Conservation (phyloP, 371 early-diverging fungal genomes). For the Actinomortierella ambigua region DNA sequence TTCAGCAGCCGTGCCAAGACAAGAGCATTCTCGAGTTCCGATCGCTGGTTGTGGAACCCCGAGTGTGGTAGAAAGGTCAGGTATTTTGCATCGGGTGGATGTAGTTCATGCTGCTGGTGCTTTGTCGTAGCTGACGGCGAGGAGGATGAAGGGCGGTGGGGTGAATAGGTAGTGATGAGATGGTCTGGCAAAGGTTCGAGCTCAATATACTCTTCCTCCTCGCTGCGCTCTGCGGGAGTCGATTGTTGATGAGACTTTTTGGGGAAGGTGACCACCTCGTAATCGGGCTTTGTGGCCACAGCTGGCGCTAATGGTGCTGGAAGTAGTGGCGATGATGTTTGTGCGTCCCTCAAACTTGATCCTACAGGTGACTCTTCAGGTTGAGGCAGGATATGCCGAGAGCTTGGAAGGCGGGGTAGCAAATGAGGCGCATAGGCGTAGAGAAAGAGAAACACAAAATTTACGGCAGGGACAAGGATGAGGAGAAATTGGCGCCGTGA, state of each 20-base stretch:
- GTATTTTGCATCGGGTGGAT: constrained; percentile 36
- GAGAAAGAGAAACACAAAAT: constrained; percentile 30
- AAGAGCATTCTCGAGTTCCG: constrained; percentile 64
- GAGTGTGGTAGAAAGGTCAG: constrained; percentile 60
- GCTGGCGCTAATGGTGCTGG: background rate
- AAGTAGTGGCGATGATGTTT: background rate
- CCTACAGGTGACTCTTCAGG: constrained; percentile 6
- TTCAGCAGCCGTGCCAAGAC: constrained; percentile 58
- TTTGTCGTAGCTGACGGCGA: background rate
- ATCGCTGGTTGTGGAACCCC: constrained; percentile 64
- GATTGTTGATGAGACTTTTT: background rate
- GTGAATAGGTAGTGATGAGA: constrained; percentile 31
- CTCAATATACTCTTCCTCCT: constrained; percentile 15
- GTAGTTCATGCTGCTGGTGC: background rate
- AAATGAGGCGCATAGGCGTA: constrained; percentile 27
- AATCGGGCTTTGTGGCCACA: background rate
- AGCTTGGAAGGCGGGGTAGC: constrained; percentile 22
- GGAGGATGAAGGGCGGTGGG: constrained; percentile 12
- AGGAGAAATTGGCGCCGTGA: constrained; percentile 16
- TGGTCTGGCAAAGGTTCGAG: constrained; percentile 23
- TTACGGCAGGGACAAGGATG: constrained; percentile 22
- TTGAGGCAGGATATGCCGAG: background rate
- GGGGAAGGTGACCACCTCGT: background rate
- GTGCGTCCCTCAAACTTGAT: constrained; percentile 6
- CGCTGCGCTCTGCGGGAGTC: constrained; percentile 8